Evolutionary conservation across 2,329 filamentous ascomycete species (phyloP), one percentile per base, ranked within the genome.

Genomic region (Epichloe bromicola): DNA sequence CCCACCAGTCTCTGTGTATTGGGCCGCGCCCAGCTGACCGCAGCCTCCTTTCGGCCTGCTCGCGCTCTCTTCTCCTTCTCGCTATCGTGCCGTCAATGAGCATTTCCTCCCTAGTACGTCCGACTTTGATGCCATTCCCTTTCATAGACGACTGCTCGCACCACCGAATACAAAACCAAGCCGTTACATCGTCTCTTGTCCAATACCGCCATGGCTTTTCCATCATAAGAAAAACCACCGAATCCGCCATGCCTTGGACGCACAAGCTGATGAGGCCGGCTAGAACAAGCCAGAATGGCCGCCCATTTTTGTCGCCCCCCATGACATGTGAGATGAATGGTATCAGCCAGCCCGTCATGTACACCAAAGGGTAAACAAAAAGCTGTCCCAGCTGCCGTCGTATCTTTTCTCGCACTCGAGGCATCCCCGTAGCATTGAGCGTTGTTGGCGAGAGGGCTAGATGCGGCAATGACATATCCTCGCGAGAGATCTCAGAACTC

Each of bases 311-410:
- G 34, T 59, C 59, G 15, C 58, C 56, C 53, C 41, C 41, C 47
- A 82, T 65, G 47, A 80, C 71, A 62, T 89, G 83, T 2, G 73
- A 72, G 2, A 82, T 67, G 58, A 89, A 86, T 0, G 86, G 86
- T 7, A 86, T 67, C 3, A 85, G 67, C 86, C 86, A 91, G 56
- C 87, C 78, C 4, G 79, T 65, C 19, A 86, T 72, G 64, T 91
- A 90, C 4, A 85, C 75, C 17, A 83, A 62, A 0, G 86, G 86
- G 62, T 91, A 91, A 46, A 88, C 79, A 65, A 90, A 88, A 17
- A 89, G 72, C 33, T 85, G 75, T 34, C 83, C 78, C 2, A 89
- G 73, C 59, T 89, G 85, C 10, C 82, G 76, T 43, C 78, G 75
- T 53, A 86, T 82, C 52, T 75, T 77, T 15, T 74, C 68, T 12